Percentiles rank a stretch among this genome's conserved stretches.
Evolutionary conservation across 2,329 filamentous ascomycete species (phyloP).

Genomic region (Bimuria novae-zelandiae): DNA sequence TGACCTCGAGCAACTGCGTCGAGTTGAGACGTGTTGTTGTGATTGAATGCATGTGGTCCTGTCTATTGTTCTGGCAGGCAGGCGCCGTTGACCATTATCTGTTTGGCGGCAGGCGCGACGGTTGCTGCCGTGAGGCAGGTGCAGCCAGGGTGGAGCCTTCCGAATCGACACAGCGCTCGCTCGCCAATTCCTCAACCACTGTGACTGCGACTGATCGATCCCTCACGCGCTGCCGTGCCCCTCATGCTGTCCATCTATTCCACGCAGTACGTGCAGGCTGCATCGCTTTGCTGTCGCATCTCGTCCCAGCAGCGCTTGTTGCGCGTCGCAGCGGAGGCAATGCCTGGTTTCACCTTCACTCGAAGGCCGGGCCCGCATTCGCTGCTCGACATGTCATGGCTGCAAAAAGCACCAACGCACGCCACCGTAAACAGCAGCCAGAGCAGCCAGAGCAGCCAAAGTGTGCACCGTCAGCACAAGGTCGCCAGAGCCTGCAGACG

Average conservation of each 20-base stretch:
- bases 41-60: too few relatives aligned
- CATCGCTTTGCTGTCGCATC: too few relatives aligned
- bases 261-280: background rate
- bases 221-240: background rate
- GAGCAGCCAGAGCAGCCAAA: background rate
- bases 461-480: background rate
- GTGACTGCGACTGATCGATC: background rate
- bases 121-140: too few relatives aligned
- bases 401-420: constrained; percentile 7
- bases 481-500: constrained; percentile 2
- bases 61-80: too few relatives aligned
- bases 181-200: background rate
- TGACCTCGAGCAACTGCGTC: too few relatives aligned
- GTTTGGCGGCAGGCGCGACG: too few relatives aligned
- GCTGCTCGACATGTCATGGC: constrained; percentile 3
- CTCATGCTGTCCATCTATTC: background rate
- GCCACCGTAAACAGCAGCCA: constrained; percentile 2
- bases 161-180: constrained; percentile 1
- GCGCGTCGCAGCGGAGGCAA: constrained; percentile 1
- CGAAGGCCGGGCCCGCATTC: constrained; percentile 7
- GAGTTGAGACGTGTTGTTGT: too few relatives aligned
- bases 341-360: constrained; percentile 4
- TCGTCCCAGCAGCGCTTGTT: too few relatives aligned
- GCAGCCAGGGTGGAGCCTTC: background rate
- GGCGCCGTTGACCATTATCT: too few relatives aligned